Conservation (phyloP, 2,329 filamentous ascomycete genomes). For the Helicocarpus griseus region DNA sequence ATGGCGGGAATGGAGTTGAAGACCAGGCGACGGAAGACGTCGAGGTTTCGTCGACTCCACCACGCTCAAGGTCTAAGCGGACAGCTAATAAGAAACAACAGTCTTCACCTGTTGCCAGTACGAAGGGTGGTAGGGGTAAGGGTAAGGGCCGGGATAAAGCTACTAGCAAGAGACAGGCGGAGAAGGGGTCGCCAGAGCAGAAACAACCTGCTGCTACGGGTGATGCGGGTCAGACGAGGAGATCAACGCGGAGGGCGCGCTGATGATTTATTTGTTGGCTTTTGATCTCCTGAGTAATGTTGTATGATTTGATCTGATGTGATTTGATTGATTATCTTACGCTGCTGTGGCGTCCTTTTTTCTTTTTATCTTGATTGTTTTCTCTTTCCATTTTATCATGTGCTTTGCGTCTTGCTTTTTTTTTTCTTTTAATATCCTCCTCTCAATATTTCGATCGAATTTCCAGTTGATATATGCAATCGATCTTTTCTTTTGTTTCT, state of each 20-base stretch:
- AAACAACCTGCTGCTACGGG: background rate
- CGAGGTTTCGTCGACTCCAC: background rate
- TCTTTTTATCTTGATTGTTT: background rate
- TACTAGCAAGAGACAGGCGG: background rate
- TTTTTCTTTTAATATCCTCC: no score
- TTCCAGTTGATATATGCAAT: no score
- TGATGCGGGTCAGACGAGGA: background rate
- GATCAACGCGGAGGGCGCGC: constrained; percentile 2
- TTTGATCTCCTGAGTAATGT: background rate
- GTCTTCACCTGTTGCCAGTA: background rate
- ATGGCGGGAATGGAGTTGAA: background rate
- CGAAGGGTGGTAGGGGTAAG: background rate
- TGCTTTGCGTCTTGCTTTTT: no score
- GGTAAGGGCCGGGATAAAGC: background rate
- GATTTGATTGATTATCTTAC: background rate
- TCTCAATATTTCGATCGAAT: no score
- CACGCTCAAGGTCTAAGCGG: constrained; percentile 1
- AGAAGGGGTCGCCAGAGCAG: background rate
- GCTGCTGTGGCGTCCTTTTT: background rate
- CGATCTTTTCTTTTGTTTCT: no score
- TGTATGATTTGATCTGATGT: background rate
- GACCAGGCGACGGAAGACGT: background rate
- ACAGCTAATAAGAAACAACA: background rate
- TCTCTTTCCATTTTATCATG: background rate
- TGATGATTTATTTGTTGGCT: background rate